Base-by-base conservation (phyloP, 2,329 filamentous ascomycete genomes). In the Bimuria novae-zelandiae region DNA sequence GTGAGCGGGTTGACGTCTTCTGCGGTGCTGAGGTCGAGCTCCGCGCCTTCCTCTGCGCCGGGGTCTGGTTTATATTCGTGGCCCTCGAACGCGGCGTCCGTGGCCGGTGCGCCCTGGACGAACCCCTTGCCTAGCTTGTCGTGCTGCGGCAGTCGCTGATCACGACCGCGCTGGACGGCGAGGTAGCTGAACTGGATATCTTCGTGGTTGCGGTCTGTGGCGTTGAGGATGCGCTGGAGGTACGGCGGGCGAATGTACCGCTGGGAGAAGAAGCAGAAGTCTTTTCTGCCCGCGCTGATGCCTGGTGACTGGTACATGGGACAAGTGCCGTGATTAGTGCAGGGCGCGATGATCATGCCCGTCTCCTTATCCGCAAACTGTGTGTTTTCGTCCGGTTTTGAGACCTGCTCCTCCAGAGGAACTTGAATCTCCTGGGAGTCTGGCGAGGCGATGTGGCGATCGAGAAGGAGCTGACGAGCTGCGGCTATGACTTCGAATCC, bases 401-500 rank as follows among this genome's bases (percentile, higher is more conserved):
- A 69, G 2, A 77, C 68, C 48, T 72, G 71, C 14, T 81, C 75
- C 0, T 71, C 74, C 49, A 64, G 39, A 7, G 64, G 51, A 4
- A 57, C 51, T 49, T 77, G 75, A 27, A 79, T 73, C 10, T 73
- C 65, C 8, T 76, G 75, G 11, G 79, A 77, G 3, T 77, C 79
- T 0, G 87, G 86, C 12, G 85, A 85, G 11, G 85, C 76, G 51
- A 96, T 88, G 69, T 90, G 87, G 39, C 88, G 85, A 55, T 89
- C 84, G 0, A 97, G 79, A 0, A 99, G 78, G 54, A 89, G 85
- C 36, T 92, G 83, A 44, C 94, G 86, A 5, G 92, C 92, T 42
- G 89, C 89, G 10, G 91, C 93, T 35, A 99, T 85, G 12, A 90
- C 89, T 71, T 97, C 94, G 61, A 99, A 99, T 0, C 94, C 94